These are phyloP conservation scores for Pseudonectria foliicola DNA, from an alignment of 2,329 filamentous ascomycete genomes.

Conservation along the genomic window DNA sequence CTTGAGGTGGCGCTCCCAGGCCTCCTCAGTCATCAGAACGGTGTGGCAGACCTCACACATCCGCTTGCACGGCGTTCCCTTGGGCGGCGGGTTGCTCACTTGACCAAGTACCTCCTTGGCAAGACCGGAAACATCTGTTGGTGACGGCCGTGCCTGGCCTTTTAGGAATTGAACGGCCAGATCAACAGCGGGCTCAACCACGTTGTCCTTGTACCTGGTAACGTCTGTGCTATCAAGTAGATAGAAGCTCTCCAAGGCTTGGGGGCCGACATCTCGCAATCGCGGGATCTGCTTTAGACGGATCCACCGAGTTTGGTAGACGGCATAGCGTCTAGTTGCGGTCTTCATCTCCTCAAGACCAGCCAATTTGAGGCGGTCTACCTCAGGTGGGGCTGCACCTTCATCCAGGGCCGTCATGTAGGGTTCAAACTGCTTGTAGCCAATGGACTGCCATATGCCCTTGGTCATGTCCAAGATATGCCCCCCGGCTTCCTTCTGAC, in stretches of 20 bases:
- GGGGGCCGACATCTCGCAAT: constrained; percentile 46
- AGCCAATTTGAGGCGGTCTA: constrained; percentile 47
- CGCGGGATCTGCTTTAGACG: constrained; percentile 70
- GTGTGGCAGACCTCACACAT: constrained; percentile 69
- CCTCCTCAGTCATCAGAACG: constrained; percentile 49
- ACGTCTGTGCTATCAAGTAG: constrained; percentile 74
- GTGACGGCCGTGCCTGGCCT: constrained; percentile 44
- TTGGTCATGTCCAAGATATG: constrained; percentile 60
- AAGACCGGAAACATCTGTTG: constrained; percentile 40
- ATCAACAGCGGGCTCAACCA: constrained; percentile 56
- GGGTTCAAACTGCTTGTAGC: constrained; percentile 81
- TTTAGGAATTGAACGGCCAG: constrained; percentile 59
- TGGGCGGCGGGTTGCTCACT: constrained; percentile 34
- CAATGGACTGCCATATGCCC: constrained; percentile 95
- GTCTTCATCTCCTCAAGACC: constrained; percentile 71
- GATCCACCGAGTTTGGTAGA: constrained; percentile 81
- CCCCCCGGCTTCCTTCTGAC: constrained; percentile 33
- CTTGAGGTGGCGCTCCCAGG: constrained; percentile 34
- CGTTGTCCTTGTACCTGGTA: constrained; percentile 51
- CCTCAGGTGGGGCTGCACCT: constrained; percentile 24
- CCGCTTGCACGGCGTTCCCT: constrained; percentile 48
- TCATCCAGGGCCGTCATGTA: constrained; percentile 51
- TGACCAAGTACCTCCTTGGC: constrained; percentile 50
- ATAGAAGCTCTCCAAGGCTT: constrained; percentile 56
- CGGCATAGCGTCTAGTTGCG: constrained; percentile 82